Evolutionary conservation across 1,284 basidiomycete species (phyloP), one percentile per base, ranked within the genome.

Genomic region (Cryptococcus hybrid): DNA sequence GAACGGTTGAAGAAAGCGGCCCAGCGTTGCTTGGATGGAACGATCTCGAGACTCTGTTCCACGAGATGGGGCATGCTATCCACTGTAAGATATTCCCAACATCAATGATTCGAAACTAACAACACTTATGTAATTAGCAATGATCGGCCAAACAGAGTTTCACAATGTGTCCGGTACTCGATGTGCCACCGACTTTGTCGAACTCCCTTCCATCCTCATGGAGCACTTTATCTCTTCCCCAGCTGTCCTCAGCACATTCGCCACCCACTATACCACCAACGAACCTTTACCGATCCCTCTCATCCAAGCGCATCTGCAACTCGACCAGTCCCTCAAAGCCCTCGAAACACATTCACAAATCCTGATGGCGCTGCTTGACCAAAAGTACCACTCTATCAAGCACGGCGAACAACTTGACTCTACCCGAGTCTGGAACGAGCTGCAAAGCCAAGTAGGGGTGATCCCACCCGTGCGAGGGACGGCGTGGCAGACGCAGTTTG

Each of bases 41-140:
- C 68, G 93, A 99, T 69, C 90, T 98, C 7, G 83, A 90, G 74
- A 99, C 95, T 1, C 80, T 99, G 18, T 97, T 96, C 78, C 95
- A 99, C 70, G 95, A 99, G 79, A 98, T 99, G 94, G 95, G 95
- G 0, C 95, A 99, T 76, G 95, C 96, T 1, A 92, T 99, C 84
- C 95, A 99, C 74, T 99, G 94, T 94, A 70, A 83, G 92, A 82
- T 5, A 82, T 5, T 13, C 24, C 38, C 3, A n/a, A 8, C 43
- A 46, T 8, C 5, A 9, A 8, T 38, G n/a, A 24, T 11, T 12
- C 52, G 24, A 24, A 24, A 24, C 24, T 24, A 24, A 24, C 24
- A n/a, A 18, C 7, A 9, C 42, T 5, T 44, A 35, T n/a, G n/a
- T n/a, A n/a, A n/a, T n/a, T 15, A 51, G 93, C 94, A 1, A 99